Evolutionary conservation across 78 protist genomes (phyloP).

Genomic region (Isochrysis galbana): DNA sequence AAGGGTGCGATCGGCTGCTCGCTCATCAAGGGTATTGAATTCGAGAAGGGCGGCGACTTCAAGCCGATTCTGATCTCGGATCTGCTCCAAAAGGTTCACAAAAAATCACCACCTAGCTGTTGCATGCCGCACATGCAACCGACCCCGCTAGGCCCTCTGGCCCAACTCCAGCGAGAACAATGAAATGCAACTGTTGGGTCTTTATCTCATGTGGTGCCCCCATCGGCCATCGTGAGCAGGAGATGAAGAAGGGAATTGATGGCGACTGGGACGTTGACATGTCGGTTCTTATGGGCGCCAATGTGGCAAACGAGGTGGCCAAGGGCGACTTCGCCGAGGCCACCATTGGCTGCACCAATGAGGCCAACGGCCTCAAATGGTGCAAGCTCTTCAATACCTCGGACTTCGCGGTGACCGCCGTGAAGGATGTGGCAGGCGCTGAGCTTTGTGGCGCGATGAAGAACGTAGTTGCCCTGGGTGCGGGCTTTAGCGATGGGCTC

Average conservation of each 20-base stretch:
- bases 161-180: too few species aligned
- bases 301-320: conserved; percentile 74
- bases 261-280: conserved; percentile 8
- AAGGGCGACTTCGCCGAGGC: conserved; percentile 67
- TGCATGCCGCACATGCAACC: too few species aligned
- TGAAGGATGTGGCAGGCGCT: conserved; percentile 52
- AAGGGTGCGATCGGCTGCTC: conserved; percentile 50
- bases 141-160: too few species aligned
- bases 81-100: background rate
- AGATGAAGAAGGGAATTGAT: too few species aligned
- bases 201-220: too few species aligned
- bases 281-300: conserved; percentile 73
- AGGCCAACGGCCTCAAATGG: background rate
- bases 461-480: conserved; percentile 79
- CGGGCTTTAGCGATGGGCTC: conserved; percentile 78
- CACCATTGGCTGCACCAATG: conserved; percentile 50
- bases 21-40: conserved; percentile 63
- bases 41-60: conserved; percentile 24
- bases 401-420: conserved; percentile 24
- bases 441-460: conserved; percentile 77
- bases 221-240: too few species aligned
- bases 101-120: too few species aligned
- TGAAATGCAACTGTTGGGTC: too few species aligned
- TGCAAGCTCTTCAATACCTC: conserved; percentile 24
- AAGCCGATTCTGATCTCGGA: conserved; percentile 54